Evolutionary conservation across 2,329 filamentous ascomycete genomes (phyloP).

Genomic region (Ceratocystis diversiconidia): DNA sequence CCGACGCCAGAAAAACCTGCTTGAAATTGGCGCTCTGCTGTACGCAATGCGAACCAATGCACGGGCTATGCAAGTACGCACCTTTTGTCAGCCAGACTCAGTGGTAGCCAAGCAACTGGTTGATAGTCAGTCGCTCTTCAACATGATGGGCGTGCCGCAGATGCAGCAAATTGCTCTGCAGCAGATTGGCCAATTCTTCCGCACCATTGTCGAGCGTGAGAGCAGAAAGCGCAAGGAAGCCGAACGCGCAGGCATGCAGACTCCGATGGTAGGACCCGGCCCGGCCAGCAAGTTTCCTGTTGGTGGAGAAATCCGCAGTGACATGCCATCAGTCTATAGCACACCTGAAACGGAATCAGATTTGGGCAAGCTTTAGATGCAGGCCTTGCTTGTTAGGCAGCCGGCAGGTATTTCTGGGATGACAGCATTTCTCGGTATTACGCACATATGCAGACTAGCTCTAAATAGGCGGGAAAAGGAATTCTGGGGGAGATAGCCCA

Average conservation of each 20-base stretch:
- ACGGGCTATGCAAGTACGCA: conserved; percentile 38
- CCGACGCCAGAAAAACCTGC: conserved; percentile 29
- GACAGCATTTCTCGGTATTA: background rate
- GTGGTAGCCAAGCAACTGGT: conserved; percentile 44
- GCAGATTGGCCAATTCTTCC: conserved; percentile 41
- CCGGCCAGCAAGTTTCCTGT: conserved; percentile 10
- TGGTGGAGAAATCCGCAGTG: conserved; percentile 9
- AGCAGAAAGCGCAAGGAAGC: conserved; percentile 22
- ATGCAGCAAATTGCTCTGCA: conserved; percentile 33
- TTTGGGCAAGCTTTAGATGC: background rate
- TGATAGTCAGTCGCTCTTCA: conserved; percentile 37
- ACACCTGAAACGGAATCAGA: background rate
- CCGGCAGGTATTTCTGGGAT: background rate
- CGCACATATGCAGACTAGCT: background rate
- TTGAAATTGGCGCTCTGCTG: conserved; percentile 35
- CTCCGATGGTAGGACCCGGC: conserved; percentile 14
- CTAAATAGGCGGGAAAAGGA: no score
- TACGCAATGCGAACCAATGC: conserved; percentile 40
- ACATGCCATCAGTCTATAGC: conserved; percentile 11
- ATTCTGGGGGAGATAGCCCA: no score
- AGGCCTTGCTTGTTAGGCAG: background rate
- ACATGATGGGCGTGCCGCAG: conserved; percentile 34
- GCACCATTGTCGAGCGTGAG: conserved; percentile 36
- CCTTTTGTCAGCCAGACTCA: conserved; percentile 43
- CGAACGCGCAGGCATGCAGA: conserved; percentile 19